These are phyloP conservation scores for Gossypium ekmanianum DNA, from an alignment of 345 rosid genomes.

Conservation along the genomic window DNA sequence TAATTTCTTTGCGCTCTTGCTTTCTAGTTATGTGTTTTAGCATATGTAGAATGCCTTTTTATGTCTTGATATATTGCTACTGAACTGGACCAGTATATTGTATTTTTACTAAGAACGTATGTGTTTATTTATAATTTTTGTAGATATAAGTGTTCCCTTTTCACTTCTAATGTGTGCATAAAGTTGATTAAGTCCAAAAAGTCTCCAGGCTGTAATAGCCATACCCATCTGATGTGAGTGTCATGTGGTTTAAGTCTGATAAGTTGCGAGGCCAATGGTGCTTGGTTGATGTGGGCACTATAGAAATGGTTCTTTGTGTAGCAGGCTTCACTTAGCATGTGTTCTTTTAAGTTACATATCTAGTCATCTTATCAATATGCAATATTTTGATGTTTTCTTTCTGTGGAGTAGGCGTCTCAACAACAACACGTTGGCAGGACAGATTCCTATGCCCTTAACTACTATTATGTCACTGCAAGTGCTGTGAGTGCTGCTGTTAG, in stretches of 20 bases:
- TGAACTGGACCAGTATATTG: neutral
- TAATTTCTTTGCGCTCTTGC: neutral
- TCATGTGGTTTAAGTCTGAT: neutral
- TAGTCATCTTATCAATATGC: neutral
- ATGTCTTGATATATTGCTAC: neutral
- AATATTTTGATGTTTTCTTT: neutral
- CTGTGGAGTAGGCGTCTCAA: constrained; percentile 4
- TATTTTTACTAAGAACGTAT: neutral
- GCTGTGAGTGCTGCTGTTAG: neutral
- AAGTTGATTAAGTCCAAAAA: neutral
- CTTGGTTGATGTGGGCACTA: neutral
- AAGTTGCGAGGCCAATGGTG: neutral
- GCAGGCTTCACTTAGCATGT: neutral
- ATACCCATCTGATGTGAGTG: neutral
- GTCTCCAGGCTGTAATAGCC: neutral
- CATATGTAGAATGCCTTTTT: neutral
- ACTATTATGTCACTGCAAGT: constrained; percentile 4
- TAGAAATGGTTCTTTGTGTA: neutral
- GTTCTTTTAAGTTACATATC: neutral
- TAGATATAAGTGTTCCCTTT: neutral
- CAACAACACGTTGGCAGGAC: neutral
- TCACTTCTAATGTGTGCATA: neutral
- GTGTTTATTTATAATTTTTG: neutral
- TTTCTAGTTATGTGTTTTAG: neutral
- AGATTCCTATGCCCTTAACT: neutral